Evolutionary conservation across 805 yeast genomes (phyloP), one percentile per base, ranked within the genome.

Genomic region (Martiniozyma abietophila): DNA sequence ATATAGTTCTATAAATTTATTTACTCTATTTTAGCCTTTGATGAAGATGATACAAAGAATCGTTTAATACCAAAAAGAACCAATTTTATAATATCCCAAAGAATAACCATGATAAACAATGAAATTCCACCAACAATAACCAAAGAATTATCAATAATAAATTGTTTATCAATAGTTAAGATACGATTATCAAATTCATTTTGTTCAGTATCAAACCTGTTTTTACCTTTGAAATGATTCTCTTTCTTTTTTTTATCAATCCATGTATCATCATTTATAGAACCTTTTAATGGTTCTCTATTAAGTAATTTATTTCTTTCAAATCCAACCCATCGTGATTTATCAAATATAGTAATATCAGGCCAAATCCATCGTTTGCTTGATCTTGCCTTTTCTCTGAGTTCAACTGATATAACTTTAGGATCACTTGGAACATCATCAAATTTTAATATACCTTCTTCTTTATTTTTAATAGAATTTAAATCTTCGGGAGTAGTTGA

Each of bases 241-340:
- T 30, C 25, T 25, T 48, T 50, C 7, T 40, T 33, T 40, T 55
- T 59, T 26, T 41, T 49, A 8, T 41, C 34, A 6, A 51, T 36
- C 60, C 60, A 55, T 1, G 59, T 52, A 12, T 54, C 57, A 34
- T 57, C 58, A 14, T 42, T 41, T n/a, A n/a, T n/a, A n/a, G n/a
- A n/a, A n/a, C n/a, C n/a, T n/a, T n/a, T n/a, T n/a, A n/a, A n/a
- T n/a, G n/a, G n/a, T 6, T 32, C 38, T 19, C 40, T 38, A 23
- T 58, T 60, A 8, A 44, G 46, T 42, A 62, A 62, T 29, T 67
- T 54, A 46, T 76, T 74, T 38, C 78, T 58, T 44, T 80, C 85
- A 24, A 63, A 54, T 37, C 77, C 84, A 4, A 55, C 38, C 27
- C 52, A 56, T 34, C 81, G 62, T 11, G 68, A 50, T 16, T 67